These are phyloP conservation scores for Phytophthora hibernalis DNA, from an alignment of 352 stramenopile species.

Conservation along the genomic window DNA sequence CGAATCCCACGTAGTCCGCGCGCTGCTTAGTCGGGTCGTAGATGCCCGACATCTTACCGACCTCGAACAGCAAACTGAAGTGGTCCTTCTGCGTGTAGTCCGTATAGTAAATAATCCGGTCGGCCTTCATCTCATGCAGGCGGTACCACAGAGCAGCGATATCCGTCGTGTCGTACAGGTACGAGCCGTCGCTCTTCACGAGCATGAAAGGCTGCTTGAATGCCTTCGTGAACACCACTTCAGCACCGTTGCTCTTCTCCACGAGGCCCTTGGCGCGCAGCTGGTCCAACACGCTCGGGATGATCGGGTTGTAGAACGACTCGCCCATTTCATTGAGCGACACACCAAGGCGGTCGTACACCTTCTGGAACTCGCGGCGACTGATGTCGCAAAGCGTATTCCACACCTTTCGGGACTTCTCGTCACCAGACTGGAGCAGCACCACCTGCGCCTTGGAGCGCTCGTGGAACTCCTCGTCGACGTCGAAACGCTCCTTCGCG, in stretches of 20 bases:
- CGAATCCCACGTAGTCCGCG: slow-evolving; percentile 86
- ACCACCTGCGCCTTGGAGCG: slow-evolving; percentile 97
- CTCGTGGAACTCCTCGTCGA: slow-evolving; percentile 96
- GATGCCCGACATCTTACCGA: slow-evolving; percentile 78
- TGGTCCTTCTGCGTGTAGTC: slow-evolving; percentile 91
- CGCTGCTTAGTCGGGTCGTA: slow-evolving; percentile 86
- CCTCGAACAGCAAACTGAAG: slow-evolving; percentile 87
- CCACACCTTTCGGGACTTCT: slow-evolving; percentile 85
- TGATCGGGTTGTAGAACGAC: slow-evolving; percentile 91
- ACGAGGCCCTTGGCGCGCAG: slow-evolving; percentile 91
- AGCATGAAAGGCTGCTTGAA: slow-evolving; percentile 91
- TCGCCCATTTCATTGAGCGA: slow-evolving; percentile 84
- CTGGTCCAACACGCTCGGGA: slow-evolving; percentile 85
- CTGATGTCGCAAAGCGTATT: slow-evolving; percentile 85
- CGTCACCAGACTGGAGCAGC: slow-evolving; percentile 95
- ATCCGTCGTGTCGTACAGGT: slow-evolving; percentile 88
- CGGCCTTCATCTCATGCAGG: slow-evolving; percentile 82
- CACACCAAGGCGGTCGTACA: slow-evolving; percentile 84
- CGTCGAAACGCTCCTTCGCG: slow-evolving; percentile 97
- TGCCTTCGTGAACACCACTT: slow-evolving; percentile 92
- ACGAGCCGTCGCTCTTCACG: slow-evolving; percentile 87
- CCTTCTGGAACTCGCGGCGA: slow-evolving; percentile 87
- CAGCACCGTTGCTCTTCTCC: slow-evolving; percentile 90
- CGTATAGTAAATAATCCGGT: slow-evolving; percentile 88
- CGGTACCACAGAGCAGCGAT: slow-evolving; percentile 89